These are phyloP conservation scores for Pleurotus platypus DNA, from an alignment of 768 basidiomycete species.

Conservation along the genomic window DNA sequence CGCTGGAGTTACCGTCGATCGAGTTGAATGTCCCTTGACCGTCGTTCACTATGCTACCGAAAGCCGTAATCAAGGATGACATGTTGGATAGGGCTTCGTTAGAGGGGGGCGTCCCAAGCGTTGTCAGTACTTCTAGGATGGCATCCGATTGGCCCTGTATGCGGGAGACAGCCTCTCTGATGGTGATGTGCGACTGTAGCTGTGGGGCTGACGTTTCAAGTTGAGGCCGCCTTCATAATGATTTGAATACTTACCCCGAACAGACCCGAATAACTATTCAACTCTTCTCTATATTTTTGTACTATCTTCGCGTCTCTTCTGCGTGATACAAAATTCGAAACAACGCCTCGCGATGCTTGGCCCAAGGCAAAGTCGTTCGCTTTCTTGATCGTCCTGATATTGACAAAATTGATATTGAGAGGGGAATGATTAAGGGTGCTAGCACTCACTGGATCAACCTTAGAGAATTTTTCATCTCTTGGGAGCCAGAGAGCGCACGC, in stretches of 20 bases:
- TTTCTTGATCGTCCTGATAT: background rate
- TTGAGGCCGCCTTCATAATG: background rate
- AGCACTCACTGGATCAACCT: conserved; percentile 14
- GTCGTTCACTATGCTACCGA: background rate
- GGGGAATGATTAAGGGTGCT: background rate
- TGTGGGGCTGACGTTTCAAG: background rate
- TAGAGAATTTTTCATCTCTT: conserved; percentile 11
- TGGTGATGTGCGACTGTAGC: conserved; percentile 18
- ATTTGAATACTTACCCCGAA: conserved; percentile 17
- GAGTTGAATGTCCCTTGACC: background rate
- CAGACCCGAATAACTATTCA: conserved; percentile 18
- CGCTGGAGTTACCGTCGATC: background rate
- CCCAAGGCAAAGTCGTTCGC: conserved; percentile 16
- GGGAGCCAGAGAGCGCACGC: conserved; percentile 7
- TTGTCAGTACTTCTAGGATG: background rate
- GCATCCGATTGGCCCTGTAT: conserved; percentile 8
- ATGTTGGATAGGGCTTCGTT: background rate
- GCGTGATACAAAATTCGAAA: conserved; percentile 12
- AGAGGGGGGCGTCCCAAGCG: background rate
- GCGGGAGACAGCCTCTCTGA: conserved; percentile 17
- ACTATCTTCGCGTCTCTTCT: conserved; percentile 14
- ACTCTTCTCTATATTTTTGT: conserved; percentile 12
- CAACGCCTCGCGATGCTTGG: background rate
- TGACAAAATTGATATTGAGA: background rate
- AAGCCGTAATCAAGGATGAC: background rate